Evolutionary conservation across 2,329 filamentous ascomycete genomes (phyloP).

Genomic region (Beauveria medogensis): DNA sequence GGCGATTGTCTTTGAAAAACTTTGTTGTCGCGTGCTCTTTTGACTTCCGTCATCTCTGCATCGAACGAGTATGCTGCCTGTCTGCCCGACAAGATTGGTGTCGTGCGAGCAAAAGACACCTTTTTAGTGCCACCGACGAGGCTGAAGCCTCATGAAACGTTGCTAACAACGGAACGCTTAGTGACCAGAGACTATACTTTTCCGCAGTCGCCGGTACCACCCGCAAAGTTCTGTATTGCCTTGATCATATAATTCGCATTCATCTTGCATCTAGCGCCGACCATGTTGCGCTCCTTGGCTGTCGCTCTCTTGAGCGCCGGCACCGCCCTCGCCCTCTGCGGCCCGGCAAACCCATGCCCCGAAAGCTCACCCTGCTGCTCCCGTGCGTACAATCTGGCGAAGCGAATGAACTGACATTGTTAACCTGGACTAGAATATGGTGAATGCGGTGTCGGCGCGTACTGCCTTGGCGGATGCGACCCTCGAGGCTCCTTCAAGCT

Average conservation of each 20-base stretch:
- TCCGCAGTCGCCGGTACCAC: background rate
- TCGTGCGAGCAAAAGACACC: background rate
- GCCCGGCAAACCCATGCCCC: constrained; percentile 55
- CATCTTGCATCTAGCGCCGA: background rate
- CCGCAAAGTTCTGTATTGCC: background rate
- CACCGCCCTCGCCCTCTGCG: constrained; percentile 33
- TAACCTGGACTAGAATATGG: constrained; percentile 61
- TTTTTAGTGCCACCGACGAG: background rate
- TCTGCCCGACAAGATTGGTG: background rate
- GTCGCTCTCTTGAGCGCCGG: constrained; percentile 25
- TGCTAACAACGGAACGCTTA: background rate
- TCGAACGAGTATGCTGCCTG: background rate
- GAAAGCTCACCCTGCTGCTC: constrained; percentile 69
- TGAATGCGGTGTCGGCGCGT: constrained; percentile 86
- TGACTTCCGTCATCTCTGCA: background rate
- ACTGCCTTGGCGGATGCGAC: constrained; percentile 93
- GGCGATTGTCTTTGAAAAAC: background rate
- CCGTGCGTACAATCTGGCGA: constrained; percentile 45
- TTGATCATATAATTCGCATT: background rate
- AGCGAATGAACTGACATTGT: too few relatives aligned
- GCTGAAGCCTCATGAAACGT: background rate
- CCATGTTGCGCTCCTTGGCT: constrained; percentile 26
- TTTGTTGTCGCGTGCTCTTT: background rate
- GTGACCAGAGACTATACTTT: background rate
- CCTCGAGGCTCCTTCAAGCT: constrained; percentile 74